A percentile compares a stretch with the other conserved stretches of the same genome.
These are phyloP conservation scores for Nannochloris sp. DNA, from an alignment of 139 green algal species.

Conservation along the genomic window DNA sequence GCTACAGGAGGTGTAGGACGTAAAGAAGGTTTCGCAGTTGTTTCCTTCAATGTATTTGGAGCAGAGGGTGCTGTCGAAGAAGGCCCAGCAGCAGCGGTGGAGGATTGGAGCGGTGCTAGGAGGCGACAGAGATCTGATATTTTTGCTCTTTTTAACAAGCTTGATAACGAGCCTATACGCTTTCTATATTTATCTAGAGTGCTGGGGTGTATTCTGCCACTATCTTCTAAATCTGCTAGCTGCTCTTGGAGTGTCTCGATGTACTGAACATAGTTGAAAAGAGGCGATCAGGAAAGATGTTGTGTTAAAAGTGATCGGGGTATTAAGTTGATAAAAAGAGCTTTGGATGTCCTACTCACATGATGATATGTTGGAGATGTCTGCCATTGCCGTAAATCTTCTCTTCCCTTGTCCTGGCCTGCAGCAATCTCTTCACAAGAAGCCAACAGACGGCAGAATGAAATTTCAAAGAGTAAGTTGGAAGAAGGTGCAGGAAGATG, in stretches of 20 bases:
- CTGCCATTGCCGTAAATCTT: slow-evolving; percentile 29
- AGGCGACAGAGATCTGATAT: not conserved
- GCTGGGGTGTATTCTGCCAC: not conserved
- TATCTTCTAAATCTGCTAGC: slow-evolving; percentile 23
- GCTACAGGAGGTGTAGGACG: not conserved
- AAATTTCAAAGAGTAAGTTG: slow-evolving; percentile 30
- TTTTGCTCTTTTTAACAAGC: not conserved
- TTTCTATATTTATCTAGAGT: not conserved
- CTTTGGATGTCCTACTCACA: slow-evolving; percentile 8
- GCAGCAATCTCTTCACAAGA: slow-evolving; percentile 35
- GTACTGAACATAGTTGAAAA: slow-evolving; percentile 21
- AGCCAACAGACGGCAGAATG: slow-evolving; percentile 26
- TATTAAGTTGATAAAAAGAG: not conserved
- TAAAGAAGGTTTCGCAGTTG: not conserved
- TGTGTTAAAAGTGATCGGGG: not conserved
- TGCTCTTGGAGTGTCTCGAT: slow-evolving; percentile 37
- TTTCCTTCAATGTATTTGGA: not conserved
- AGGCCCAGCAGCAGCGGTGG: too few species aligned
- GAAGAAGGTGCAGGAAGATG: not conserved
- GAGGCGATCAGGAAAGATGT: too few species aligned
- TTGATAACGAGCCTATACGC: not conserved
- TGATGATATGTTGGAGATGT: slow-evolving; percentile 39
- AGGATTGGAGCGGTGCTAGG: not conserved
- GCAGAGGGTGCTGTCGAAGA: not conserved
- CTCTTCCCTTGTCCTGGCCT: slow-evolving; percentile 12